Conservation (phyloP, 768 basidiomycete genomes). For the Leccinum uliginosum region DNA sequence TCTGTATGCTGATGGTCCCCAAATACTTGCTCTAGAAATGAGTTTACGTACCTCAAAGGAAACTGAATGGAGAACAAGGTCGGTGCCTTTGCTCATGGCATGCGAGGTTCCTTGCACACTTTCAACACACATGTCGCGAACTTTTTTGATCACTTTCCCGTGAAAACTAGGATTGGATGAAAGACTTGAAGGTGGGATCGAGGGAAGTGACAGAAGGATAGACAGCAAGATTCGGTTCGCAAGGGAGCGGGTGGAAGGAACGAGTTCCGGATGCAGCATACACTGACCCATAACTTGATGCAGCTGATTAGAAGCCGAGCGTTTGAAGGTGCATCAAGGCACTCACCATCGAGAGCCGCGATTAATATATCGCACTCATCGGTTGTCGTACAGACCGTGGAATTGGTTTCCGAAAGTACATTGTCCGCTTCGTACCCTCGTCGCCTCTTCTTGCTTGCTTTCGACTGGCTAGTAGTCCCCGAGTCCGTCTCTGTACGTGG, state of each 20-base stretch:
- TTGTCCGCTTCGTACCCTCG: conserved; percentile 75
- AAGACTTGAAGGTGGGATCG: conserved; percentile 49
- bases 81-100: conserved; percentile 57
- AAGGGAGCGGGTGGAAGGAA: conserved; percentile 53
- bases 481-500: conserved; percentile 27
- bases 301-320: conserved; percentile 3
- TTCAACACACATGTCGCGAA: conserved; percentile 46
- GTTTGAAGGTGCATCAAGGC: not conserved
- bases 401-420: conserved; percentile 49
- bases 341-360: conserved; percentile 54
- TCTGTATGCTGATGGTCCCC: conserved; percentile 13
- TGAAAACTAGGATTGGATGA: conserved; percentile 53
- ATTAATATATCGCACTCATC: conserved; percentile 53
- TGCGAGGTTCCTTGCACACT: conserved; percentile 52
- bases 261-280: conserved; percentile 48
- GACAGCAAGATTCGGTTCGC: conserved; percentile 55
- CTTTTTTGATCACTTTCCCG: conserved; percentile 37
- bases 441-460: conserved; percentile 64
- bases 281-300: conserved; percentile 46
- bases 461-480: conserved; percentile 28
- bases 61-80: conserved; percentile 47
- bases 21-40: not conserved
- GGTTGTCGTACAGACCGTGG: conserved; percentile 44
- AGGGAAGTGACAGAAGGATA: conserved; percentile 51
- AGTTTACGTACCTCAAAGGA: conserved; percentile 29